Base-by-base conservation (phyloP, 306 rosid species). In the Pyrus communis region DNA sequence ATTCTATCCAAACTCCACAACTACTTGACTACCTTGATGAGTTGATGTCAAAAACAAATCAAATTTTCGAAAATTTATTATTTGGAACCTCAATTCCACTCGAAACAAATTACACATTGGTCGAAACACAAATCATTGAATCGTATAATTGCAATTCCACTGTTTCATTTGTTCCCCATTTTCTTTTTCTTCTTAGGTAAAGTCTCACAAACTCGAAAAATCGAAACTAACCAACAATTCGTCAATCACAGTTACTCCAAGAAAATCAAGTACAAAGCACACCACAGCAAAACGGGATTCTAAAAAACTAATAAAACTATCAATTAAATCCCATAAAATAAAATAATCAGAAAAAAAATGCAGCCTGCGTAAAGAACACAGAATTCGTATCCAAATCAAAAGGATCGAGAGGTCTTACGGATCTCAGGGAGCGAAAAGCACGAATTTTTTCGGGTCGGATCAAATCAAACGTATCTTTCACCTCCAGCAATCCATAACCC, bases 341-440 rank as follows among this genome's bases (percentile, higher is more conserved):
- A 75, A 67, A 52, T 70, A 18, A 63, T 75, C 71, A 49, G 11
- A 64, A 13, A 75, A 75, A 75, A 21, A 64, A n/a, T 64, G 71
- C 52, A 30, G 4, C 42, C 4, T 4, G 42, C 28, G 25, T 27
- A 68, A 57, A 19, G 45, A 68, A 77, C 3, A 6, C 55, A 51
- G 18, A 49, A 54, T 45, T 74, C 11, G 27, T n/a, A 57, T 46
- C 72, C 18, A 57, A 78, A 75, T 5, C 55, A 75, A 30, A 54
- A 21, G 31, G 57, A 58, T 27, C 71, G n/a, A 72, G 73, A 61
- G 77, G 49, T 30, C 77, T 78, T 81, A 86, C 88, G 52, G 76
- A 82, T 73, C 82, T 45, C 66, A 71, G 75, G 49, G 73, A 9
- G 57, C 46, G 58, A 28, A 43, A 33, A 59, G 28, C 83, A 54